A percentile compares a stretch with the other conserved stretches of the same genome.
phyloP scores from a whole-genome alignment of 116 monocot species.

The Papilionanthe hybrid region DNA sequence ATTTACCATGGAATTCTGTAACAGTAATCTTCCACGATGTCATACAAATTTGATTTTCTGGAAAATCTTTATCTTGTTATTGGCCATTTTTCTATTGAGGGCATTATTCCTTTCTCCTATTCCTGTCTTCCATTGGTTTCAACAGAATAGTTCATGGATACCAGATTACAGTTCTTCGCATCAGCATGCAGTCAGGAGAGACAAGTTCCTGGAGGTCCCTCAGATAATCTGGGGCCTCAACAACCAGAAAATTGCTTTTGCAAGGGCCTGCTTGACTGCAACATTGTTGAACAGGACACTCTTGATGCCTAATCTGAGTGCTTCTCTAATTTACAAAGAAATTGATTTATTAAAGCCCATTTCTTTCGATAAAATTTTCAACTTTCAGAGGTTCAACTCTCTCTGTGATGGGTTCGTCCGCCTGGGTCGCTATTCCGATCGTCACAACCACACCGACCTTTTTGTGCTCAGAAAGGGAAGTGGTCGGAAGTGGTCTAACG shows the following conservation, averaged over 20 bases:
- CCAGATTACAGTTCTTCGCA: conserved; percentile 9
- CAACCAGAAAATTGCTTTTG: conserved; percentile 95
- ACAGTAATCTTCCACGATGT: conserved; percentile 17
- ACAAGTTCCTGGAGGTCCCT: conserved; percentile 83
- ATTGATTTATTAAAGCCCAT: conserved; percentile 63
- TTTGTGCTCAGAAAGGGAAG: conserved; percentile 78
- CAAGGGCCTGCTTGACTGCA: conserved; percentile 79
- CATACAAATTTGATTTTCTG: conserved; percentile 24
- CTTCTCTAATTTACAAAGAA: conserved; percentile 86
- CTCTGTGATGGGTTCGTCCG: conserved; percentile 58
- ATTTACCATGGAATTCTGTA: conserved; percentile 13
- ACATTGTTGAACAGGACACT: conserved; percentile 76
- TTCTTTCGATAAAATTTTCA: conserved; percentile 64
- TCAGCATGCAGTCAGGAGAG: conserved; percentile 25
- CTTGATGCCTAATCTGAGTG: conserved; percentile 80
- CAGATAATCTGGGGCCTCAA: conserved; percentile 97
- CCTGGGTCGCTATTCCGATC: conserved; percentile 50
- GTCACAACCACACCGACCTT: conserved; percentile 40
- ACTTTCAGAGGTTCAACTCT: conserved; percentile 69
- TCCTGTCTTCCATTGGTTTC: conserved; percentile 24
- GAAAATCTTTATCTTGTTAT: conserved; percentile 30
- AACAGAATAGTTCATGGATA: conserved; percentile 5
- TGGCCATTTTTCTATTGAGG: conserved; percentile 33
- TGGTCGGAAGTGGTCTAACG: conserved; percentile 82
- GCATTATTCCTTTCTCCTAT: conserved; percentile 26